Percentiles rank a stretch among this genome's conserved stretches.
phyloP scores from a whole-genome alignment of 805 yeast genomes.

The Candida succiphila region DNA sequence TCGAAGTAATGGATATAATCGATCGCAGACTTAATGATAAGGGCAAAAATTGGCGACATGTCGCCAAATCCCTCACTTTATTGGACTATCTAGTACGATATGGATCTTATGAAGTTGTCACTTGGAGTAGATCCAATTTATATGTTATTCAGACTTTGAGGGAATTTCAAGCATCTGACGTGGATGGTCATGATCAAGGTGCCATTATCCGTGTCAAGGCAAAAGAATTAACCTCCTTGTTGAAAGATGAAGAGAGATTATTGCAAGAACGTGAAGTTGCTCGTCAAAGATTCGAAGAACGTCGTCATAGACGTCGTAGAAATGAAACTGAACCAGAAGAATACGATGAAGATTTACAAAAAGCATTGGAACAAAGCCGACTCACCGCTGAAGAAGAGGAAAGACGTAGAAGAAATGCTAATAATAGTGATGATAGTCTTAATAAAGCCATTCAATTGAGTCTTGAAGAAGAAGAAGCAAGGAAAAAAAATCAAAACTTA shows the following conservation, averaged over 20 bases:
- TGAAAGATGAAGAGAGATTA: constrained; percentile 76
- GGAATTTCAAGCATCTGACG: constrained; percentile 80
- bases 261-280: constrained; percentile 50
- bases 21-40: constrained; percentile 89
- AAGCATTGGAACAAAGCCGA: constrained; percentile 73
- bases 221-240: constrained; percentile 70
- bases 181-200: constrained; percentile 76
- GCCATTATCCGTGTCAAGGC: constrained; percentile 84
- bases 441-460: constrained; percentile 62
- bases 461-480: constrained; percentile 69
- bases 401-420: constrained; percentile 36
- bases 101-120: constrained; percentile 83
- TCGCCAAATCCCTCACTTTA: constrained; percentile 84
- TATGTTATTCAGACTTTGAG: constrained; percentile 83
- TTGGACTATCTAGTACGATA: constrained; percentile 76
- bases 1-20: constrained; percentile 89
- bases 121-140: constrained; percentile 85
- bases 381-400: constrained; percentile 81
- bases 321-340: constrained; percentile 25
- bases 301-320: constrained; percentile 23
- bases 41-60: constrained; percentile 96
- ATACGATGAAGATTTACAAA: constrained; percentile 66
- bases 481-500: constrained; percentile 36
- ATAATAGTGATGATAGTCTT: constrained; percentile 49
- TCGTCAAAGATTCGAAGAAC: constrained; percentile 14